phyloP scores from a whole-genome alignment of 1,284 basidiomycete genomes.

The Volvariella surrecta region DNA sequence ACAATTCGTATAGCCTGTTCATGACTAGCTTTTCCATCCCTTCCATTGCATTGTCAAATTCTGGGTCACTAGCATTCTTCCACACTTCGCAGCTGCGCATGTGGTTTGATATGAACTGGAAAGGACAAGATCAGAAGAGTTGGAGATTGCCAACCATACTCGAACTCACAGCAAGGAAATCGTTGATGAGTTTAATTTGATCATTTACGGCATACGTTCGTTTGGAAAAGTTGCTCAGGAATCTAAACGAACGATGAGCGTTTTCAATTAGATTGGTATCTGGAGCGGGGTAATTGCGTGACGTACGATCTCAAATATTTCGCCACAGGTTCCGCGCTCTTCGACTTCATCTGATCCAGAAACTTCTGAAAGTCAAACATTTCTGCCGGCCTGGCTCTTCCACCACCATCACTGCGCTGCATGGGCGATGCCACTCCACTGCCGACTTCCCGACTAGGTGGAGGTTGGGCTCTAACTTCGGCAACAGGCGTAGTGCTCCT shows the following conservation, averaged over 20 bases:
- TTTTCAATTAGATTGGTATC: too few species aligned
- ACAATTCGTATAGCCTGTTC: constrained; percentile 96
- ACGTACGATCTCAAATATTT: constrained; percentile 86
- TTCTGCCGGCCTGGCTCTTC: constrained; percentile 24
- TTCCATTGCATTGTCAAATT: constrained; percentile 96
- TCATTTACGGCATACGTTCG: constrained; percentile 84
- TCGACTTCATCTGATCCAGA: constrained; percentile 84
- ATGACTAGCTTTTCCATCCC: constrained; percentile 99
- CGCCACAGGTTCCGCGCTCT: constrained; percentile 80
- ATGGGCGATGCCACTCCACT: constrained; percentile 7
- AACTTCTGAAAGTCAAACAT: constrained; percentile 84
- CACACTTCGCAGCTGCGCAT: constrained; percentile 85
- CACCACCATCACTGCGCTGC: constrained; percentile 15
- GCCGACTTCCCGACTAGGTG: too few species aligned
- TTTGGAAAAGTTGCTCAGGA: constrained; percentile 87
- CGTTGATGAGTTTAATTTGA: constrained; percentile 89
- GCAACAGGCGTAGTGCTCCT: too few species aligned
- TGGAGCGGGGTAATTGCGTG: constrained; percentile 1
- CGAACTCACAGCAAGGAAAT: constrained; percentile 75
- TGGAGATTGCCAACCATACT: too few species aligned
- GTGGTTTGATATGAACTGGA: constrained; percentile 77
- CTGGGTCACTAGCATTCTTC: constrained; percentile 66
- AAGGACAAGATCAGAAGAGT: constrained; percentile 7
- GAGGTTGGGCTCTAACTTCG: too few species aligned
- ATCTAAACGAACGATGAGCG: constrained; percentile 38